Evolutionary conservation across 768 basidiomycete genomes (phyloP), one percentile per base, ranked within the genome.

Genomic region (Epithele typhae): DNA sequence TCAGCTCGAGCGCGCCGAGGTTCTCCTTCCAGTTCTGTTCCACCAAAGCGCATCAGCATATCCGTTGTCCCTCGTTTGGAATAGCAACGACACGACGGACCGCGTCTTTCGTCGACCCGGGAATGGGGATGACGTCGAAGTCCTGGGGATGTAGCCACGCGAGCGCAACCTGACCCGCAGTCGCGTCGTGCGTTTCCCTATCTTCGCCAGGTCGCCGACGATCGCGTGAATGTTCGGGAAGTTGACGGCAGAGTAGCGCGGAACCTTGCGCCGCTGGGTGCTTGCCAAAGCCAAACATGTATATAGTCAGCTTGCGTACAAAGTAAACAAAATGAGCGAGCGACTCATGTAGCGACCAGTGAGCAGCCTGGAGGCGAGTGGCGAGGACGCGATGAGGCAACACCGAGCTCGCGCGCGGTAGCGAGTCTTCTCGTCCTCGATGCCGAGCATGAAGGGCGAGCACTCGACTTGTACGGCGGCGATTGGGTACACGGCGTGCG

Each of bases 401-500:
- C 61, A 6, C 74, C 74, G 9, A 74, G 62, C 54, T 77, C 72
- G 19, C 69, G 51, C 8, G 69, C 68, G 0, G 73, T 65, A 12
- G 67, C 57, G 7, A 74, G 58, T 60, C 53, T 69, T 62, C 33
- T 59, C 59, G 53, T 69, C 59, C 55, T 76, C 74, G 38, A 77
- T 68, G 45, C 72, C 68, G 22, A 76, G 65, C 10, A 62, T 64
- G 53, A 74, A 71, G 0, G 73, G 70, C 0, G 70, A 72, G 50
- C 68, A 75, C 53, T 75, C 75, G 40, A 75, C 65, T 52, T 77
- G 69, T 8, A 74, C 48, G 2, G 71, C 72, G 9, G 72, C 52
- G 49, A 75, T 69, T 3, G 72, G 72, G 43, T 73, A 70, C 4
- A 75, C 68, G 8, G 71, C 69, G 47, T 69, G 65, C 32, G 44